Conservation (phyloP, 495 filamentous ascomycete species). For the Geoglossum glabrum region DNA sequence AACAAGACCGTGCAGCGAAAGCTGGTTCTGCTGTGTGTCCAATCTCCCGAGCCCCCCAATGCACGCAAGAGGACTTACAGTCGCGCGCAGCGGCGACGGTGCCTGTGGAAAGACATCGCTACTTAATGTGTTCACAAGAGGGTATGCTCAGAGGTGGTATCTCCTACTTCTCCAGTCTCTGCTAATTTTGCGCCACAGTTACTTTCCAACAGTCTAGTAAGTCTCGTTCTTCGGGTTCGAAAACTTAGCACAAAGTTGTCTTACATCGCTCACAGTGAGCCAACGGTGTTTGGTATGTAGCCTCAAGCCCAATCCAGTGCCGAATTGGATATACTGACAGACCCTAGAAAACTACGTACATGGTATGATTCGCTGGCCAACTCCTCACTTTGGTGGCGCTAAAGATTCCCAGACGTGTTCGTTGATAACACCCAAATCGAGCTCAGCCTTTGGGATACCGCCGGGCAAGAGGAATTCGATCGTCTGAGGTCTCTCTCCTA, state of each 20-base stretch:
- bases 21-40: slow-evolving; percentile 84
- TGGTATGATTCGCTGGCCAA: slow-evolving; percentile 30
- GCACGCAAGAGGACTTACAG: slow-evolving; percentile 5
- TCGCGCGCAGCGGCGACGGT: slow-evolving; percentile 61
- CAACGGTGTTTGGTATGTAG: slow-evolving; percentile 69
- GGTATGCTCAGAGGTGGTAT: slow-evolving; percentile 31
- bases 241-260: slow-evolving; percentile 15
- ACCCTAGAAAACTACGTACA: slow-evolving; percentile 86
- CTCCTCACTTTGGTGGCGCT: slow-evolving; percentile 1
- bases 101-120: slow-evolving; percentile 95
- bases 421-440: slow-evolving; percentile 94
- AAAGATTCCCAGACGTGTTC: slow-evolving; percentile 55
- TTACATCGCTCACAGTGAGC: slow-evolving; percentile 35
- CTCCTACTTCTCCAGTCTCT: slow-evolving; percentile 3
- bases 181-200: slow-evolving; percentile 29
- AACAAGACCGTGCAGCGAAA: slow-evolving; percentile 81
- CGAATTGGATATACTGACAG: slow-evolving; percentile 14
- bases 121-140: slow-evolving; percentile 95
- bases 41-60: background rate
- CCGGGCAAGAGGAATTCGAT: slow-evolving; percentile 98
- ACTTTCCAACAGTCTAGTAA: slow-evolving; percentile 94
- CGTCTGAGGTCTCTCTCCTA: slow-evolving; percentile 86
- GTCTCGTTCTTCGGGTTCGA: slow-evolving; percentile 9
- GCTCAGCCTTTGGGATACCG: slow-evolving; percentile 93
- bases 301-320: background rate